Evolutionary conservation across 2,329 filamentous ascomycete genomes (phyloP).

Genomic region (Lomentospora prolificans): DNA sequence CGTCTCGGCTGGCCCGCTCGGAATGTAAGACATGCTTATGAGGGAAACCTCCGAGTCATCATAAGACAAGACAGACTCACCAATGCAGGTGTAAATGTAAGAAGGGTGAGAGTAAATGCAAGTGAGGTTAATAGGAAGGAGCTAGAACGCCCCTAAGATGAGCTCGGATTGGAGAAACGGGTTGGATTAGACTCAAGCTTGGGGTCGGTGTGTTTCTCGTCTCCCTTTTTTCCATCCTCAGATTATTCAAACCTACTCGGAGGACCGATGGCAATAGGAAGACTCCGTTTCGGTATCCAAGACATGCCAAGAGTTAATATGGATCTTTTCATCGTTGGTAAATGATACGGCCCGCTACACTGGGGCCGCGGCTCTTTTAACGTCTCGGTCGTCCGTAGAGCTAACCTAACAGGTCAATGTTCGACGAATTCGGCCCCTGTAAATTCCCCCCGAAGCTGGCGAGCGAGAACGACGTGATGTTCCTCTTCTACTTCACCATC

Average conservation of each 20-base stretch:
- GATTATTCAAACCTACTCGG: too few relatives aligned
- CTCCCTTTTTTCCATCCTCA: neutral
- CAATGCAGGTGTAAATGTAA: constrained; percentile 1
- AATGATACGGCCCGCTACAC: too few relatives aligned
- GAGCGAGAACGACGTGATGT: too few relatives aligned
- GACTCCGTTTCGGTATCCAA: neutral
- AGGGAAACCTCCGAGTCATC: constrained; percentile 1
- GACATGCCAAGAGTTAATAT: neutral
- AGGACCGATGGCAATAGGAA: neutral
- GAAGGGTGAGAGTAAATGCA: neutral
- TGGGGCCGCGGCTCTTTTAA: neutral
- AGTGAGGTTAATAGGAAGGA: neutral
- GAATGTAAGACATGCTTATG: neutral
- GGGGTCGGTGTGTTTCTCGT: neutral
- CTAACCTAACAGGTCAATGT: too few relatives aligned
- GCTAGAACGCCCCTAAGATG: neutral
- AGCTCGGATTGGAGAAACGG: neutral
- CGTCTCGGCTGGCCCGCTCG: neutral
- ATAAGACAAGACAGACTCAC: neutral
- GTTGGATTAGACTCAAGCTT: neutral
- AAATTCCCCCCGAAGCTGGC: too few relatives aligned
- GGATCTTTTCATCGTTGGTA: neutral
- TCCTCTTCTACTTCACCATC: too few relatives aligned
- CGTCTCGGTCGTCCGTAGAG: neutral
- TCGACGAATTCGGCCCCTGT: too few relatives aligned